A percentile compares a stretch with the other conserved stretches of the same genome.
phyloP scores from a whole-genome alignment of 2,329 filamentous ascomycete species.

The Alternaria triticina region DNA sequence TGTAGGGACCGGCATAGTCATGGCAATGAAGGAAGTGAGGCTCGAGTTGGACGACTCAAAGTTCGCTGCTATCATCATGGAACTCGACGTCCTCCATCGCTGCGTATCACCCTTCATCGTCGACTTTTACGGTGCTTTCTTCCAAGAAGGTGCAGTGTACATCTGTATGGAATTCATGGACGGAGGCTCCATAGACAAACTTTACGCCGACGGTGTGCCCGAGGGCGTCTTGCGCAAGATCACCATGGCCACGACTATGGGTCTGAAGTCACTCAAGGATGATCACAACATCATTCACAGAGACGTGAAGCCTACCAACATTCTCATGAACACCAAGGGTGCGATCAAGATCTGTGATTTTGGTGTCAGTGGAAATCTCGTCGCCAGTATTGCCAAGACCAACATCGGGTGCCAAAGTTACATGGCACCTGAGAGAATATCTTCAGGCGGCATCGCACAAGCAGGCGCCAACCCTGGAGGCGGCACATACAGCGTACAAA shows the following conservation, averaged over 20 bases:
- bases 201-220: constrained; percentile 89
- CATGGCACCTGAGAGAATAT: constrained; percentile 97
- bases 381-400: constrained; percentile 96
- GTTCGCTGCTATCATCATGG: constrained; percentile 96
- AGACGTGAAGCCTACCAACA: constrained; percentile 99
- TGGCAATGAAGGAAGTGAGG: constrained; percentile 99
- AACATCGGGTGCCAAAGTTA: constrained; percentile 99
- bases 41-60: constrained; percentile 96
- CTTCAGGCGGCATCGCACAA: constrained; percentile 79
- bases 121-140: constrained; percentile 98
- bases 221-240: constrained; percentile 90
- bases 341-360: constrained; percentile 99
- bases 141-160: constrained; percentile 97
- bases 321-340: constrained; percentile 85
- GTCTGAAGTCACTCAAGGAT: constrained; percentile 91
- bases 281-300: constrained; percentile 99
- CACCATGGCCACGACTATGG: constrained; percentile 86
- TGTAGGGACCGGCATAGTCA: constrained; percentile 76
- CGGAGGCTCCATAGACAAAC: constrained; percentile 94
- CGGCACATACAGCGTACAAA: constrained; percentile 96
- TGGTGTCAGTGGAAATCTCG: constrained; percentile 93
- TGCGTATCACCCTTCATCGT: constrained; percentile 96
- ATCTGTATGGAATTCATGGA: constrained; percentile 99
- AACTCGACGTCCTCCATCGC: constrained; percentile 92
- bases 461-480: constrained; percentile 70